phyloP scores from a whole-genome alignment of 2,329 filamentous ascomycete species.

The Aspergillus amoenus region DNA sequence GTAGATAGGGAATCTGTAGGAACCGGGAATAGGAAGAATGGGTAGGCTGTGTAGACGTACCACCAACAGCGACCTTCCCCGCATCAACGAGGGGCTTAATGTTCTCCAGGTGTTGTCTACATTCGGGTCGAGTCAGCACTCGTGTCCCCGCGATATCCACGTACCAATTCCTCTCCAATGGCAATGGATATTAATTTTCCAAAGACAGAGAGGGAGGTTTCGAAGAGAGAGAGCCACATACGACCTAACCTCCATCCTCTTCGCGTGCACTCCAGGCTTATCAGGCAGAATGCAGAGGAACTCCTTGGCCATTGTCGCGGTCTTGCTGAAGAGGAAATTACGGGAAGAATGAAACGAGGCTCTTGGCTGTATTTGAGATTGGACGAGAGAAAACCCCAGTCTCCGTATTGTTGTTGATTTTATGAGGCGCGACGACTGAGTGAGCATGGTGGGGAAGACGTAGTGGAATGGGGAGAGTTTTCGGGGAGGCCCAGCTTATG shows the following conservation, averaged over 20 bases:
- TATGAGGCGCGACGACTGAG: background rate
- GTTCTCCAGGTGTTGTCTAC: constrained; percentile 56
- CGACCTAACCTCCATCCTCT: constrained; percentile 55
- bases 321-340: constrained; percentile 24
- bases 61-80: constrained; percentile 64
- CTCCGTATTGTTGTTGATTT: background rate
- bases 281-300: constrained; percentile 71
- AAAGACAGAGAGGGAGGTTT: background rate
- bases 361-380: background rate
- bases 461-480: background rate
- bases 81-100: constrained; percentile 54
- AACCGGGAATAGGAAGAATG: background rate
- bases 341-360: constrained; percentile 1
- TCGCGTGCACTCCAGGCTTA: constrained; percentile 58
- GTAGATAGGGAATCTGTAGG: background rate
- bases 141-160: too few species aligned
- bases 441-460: constrained; percentile 11
- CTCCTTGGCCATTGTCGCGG: constrained; percentile 45
- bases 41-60: constrained; percentile 40
- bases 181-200: background rate
- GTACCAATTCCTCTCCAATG: too few species aligned
- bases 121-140: background rate
- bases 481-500: background rate
- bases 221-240: constrained; percentile 14
- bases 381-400: background rate